Conservation (phyloP, 2,329 filamentous ascomycete species). For the Exophiala calicioides region DNA sequence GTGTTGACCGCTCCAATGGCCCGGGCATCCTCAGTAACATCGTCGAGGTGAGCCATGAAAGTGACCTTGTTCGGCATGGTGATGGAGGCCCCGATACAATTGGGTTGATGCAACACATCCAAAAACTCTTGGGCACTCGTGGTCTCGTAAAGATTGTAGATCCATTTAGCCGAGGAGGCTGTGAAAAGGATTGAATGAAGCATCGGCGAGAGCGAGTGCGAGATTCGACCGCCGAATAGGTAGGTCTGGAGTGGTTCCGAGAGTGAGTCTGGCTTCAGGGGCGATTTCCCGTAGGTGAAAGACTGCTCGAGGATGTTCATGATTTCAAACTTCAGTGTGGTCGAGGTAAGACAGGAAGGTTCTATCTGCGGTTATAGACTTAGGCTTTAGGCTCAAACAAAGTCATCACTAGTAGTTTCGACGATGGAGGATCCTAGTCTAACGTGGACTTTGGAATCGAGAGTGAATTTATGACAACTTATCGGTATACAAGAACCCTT, state of each 20-base stretch:
- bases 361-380: not conserved
- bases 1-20: slow-evolving; percentile 47
- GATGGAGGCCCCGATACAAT: slow-evolving; percentile 43
- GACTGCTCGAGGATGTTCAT: slow-evolving; percentile 6
- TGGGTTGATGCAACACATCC: not conserved
- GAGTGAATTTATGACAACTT: no score
- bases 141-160: slow-evolving; percentile 12
- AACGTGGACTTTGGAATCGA: no score
- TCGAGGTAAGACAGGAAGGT: not conserved
- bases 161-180: slow-evolving; percentile 2
- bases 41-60: slow-evolving; percentile 40
- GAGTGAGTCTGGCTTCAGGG: slow-evolving; percentile 2
- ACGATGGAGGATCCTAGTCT: no score
- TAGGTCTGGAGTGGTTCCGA: slow-evolving; percentile 1
- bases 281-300: slow-evolving; percentile 7
- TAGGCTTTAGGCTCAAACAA: no score
- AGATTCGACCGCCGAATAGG: slow-evolving; percentile 8
- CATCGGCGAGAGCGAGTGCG: slow-evolving; percentile 6
- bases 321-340: not conserved
- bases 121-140: slow-evolving; percentile 5
- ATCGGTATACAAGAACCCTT: no score
- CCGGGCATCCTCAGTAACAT: slow-evolving; percentile 43
- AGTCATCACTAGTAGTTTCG: no score
- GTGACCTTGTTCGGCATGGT: slow-evolving; percentile 46
- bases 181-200: slow-evolving; percentile 10